Base-by-base conservation (phyloP, 768 basidiomycete genomes). In the Cubamyces lactineus region DNA sequence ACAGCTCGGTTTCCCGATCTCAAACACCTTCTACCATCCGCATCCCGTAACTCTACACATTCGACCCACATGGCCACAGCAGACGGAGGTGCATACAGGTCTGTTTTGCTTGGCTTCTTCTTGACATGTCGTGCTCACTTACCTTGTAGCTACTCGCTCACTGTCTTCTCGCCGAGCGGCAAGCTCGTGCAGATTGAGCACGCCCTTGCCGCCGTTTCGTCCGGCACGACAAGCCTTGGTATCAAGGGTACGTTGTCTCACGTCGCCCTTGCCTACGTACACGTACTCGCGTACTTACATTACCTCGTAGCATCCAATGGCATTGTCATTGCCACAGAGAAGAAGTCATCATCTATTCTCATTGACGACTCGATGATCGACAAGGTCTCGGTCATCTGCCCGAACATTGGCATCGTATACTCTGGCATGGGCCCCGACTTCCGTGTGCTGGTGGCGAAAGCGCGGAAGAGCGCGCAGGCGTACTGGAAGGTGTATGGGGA, bases 151-250 rank as follows among this genome's bases (percentile, higher is more conserved):
- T 99, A 97, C 82, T 99, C 97, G 67, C 86, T 99, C 65, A 99
- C 97, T 15, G 96, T 97, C 70, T 99, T 99, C 86, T 97, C 95
- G 41, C 97, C 97, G 56, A 97, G 95, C 70, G 96, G 96, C 67
- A 97, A 95, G 83, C 86, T 99, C 53, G 96, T 99, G 62, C 97
- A 99, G 81, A 99, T 99, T 74, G 97, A 99, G 80, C 97, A 99
- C 79, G 97, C 97, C 48, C 82, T 99, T 63, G 97, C 97, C 58
- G 96, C 96, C 34, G 96, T 98, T 61, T 86, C 92, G 23, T 90
- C 92, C 69, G 96, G 96, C 61, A 96, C 95, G 47, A 98, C 97
- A 45, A 95, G 93, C 77, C 86, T 99, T 47, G 97, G 97, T 57
- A 98, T 99, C 76, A 98, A 98, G 84, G 97, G 97, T 96, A 69